phyloP scores from a whole-genome alignment of 139 green algal species.

The Spirogloea muscicola region DNA sequence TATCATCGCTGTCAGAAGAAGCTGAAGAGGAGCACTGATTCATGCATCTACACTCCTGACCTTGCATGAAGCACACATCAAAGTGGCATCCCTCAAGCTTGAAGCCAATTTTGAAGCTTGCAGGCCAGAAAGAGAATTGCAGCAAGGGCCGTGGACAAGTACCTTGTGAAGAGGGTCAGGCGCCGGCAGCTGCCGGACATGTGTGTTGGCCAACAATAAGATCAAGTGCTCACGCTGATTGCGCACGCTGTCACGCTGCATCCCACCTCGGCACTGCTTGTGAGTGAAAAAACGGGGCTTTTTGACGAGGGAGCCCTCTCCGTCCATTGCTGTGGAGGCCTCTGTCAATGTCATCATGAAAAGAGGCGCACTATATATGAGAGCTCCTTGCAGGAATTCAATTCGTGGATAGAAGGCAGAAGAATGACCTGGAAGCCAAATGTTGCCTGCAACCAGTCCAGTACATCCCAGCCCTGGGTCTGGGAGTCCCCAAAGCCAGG shows the following conservation, averaged over 20 bases:
- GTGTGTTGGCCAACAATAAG: constrained; percentile 31
- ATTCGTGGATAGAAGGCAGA: background rate
- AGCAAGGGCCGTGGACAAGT: background rate
- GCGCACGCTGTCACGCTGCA: constrained; percentile 34
- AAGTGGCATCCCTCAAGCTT: background rate
- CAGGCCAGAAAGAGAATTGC: background rate
- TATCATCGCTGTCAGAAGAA: too few relatives aligned
- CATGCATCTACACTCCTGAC: background rate
- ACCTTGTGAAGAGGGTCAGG: background rate
- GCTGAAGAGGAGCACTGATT: background rate
- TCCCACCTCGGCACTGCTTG: background rate
- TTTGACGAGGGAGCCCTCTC: background rate
- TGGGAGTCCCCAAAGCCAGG: background rate
- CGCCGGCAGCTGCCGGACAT: constrained; percentile 5
- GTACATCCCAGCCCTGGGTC: background rate
- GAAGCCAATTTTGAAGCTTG: background rate
- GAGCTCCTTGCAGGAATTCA: background rate
- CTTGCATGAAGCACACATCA: background rate
- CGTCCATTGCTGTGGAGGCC: background rate
- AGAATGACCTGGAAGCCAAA: constrained; percentile 30
- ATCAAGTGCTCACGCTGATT: constrained; percentile 45
- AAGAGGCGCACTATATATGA: background rate
- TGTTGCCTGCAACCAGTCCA: constrained; percentile 23
- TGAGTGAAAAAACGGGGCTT: background rate
- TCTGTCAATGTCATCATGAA: background rate